Evolutionary conservation across 2,329 filamentous ascomycete species (phyloP), one percentile per base, ranked within the genome.

Genomic region (Dactylellina sp.): DNA sequence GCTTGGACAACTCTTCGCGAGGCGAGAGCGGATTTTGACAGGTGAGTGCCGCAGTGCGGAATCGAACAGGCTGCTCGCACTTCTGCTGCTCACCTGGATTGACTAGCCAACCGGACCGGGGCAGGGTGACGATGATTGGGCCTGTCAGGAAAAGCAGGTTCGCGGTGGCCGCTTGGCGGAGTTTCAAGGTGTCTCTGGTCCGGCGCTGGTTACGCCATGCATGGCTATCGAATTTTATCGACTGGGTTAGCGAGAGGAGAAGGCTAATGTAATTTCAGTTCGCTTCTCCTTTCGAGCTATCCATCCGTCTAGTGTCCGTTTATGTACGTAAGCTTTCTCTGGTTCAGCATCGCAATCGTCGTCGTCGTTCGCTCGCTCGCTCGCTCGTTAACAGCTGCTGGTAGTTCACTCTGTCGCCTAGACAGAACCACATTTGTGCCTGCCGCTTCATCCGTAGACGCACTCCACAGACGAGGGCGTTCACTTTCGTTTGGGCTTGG

Each of bases 201-300:
- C 61, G 50, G 53, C 20, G 53, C 25, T 68, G 63, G 63, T 68
- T 59, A 53, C 53, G 63, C 53, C 63, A 60, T 68, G 63, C 39
- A 11, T 44, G 49, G 49, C 22, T 22, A 39, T 22, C 47, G 22
- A 42, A 32, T 9, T 5, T 40, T 40, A 40, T 40, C 37, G 37
- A 40, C 28, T 9, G 28, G 28, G 28, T 32, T 32, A 32, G 28
- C 28, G 28, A 32, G 28, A 32, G n/a, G n/a, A n/a, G n/a, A n/a
- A n/a, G n/a, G 28, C 28, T 5, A 32, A 32, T 32, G 28, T 9
- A 32, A 32, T 32, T 32, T 32, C 28, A 32, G 28, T 4, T 32
- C 28, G 9, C 14, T 50, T 2, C 22, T 14, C 47, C 12, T 35
- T 25, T 50, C 7, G 11, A n/a, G 46, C 46, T 50, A 28, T 55